Conservation (phyloP, 164 flowering plant species). For the Saururus chinensis region DNA sequence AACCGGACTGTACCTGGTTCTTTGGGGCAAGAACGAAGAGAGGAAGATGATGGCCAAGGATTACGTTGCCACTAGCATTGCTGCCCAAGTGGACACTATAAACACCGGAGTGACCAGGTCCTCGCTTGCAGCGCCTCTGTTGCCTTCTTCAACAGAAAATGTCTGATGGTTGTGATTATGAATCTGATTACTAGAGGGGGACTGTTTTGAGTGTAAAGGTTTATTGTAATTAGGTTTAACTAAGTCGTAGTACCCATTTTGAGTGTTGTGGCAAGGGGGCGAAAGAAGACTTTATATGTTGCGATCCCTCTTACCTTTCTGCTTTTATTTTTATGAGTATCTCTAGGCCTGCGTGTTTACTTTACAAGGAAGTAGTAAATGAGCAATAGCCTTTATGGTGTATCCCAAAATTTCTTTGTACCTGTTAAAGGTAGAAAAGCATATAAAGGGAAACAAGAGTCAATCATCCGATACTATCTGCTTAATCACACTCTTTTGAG, state of each 20-base stretch:
- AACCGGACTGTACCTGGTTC: slow-evolving; percentile 79
- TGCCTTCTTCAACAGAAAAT: slow-evolving; percentile 56
- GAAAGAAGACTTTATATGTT: neutral
- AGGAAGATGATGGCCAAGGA: slow-evolving; percentile 29
- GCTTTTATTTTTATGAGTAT: neutral
- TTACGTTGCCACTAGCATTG: slow-evolving; percentile 18
- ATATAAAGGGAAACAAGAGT: too few relatives aligned
- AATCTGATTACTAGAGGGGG: neutral
- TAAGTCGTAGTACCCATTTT: neutral
- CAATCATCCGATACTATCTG: neutral
- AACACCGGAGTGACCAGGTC: slow-evolving; percentile 43
- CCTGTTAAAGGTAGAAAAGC: neutral
- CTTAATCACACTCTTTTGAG: neutral
- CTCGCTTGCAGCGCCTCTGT: slow-evolving; percentile 71
- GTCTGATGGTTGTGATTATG: slow-evolving; percentile 7
- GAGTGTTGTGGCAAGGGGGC: neutral
- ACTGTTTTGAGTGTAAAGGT: neutral
- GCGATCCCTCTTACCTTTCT: neutral
- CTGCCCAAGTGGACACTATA: slow-evolving; percentile 35
- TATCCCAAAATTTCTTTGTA: too few relatives aligned
- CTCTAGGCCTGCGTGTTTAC: neutral
- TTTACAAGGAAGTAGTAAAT: neutral
- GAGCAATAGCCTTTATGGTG: neutral
- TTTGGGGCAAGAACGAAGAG: slow-evolving; percentile 93
- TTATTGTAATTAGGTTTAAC: neutral